phyloP scores from a whole-genome alignment of 2,329 filamentous ascomycete species.

The Epichloe aotearoae region DNA sequence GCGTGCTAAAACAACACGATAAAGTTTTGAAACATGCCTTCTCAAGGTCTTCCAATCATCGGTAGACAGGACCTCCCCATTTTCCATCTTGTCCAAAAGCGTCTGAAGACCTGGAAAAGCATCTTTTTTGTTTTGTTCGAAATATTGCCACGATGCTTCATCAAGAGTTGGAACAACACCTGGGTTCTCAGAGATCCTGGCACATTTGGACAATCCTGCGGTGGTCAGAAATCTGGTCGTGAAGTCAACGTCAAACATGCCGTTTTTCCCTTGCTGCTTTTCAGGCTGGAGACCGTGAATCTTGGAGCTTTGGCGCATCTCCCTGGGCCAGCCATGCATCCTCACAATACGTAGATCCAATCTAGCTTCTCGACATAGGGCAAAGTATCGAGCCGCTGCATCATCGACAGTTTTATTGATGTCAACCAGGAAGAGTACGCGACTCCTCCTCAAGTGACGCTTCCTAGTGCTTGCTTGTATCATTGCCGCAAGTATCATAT shows the following conservation, averaged over 20 bases:
- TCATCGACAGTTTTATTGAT: slow-evolving; percentile 35
- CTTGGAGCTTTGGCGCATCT: slow-evolving; percentile 19
- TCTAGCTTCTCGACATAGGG: slow-evolving; percentile 22
- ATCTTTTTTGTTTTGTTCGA: slow-evolving; percentile 17
- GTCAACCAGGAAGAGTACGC: slow-evolving; percentile 32
- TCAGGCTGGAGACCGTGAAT: slow-evolving; percentile 11
- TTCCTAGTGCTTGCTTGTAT: slow-evolving; percentile 19
- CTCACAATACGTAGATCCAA: slow-evolving; percentile 22
- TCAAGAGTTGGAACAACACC: slow-evolving; percentile 26
- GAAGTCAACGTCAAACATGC: slow-evolving; percentile 16
- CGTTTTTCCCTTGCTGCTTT: background rate
- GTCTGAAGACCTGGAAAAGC: slow-evolving; percentile 22
- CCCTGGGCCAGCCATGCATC: slow-evolving; percentile 28
- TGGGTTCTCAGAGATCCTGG: slow-evolving; percentile 5
- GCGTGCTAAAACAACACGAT: slow-evolving; percentile 22
- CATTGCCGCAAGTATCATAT: slow-evolving; percentile 26
- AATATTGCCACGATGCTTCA: slow-evolving; percentile 29
- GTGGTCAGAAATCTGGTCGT: slow-evolving; percentile 21
- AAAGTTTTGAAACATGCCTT: slow-evolving; percentile 21
- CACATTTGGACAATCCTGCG: slow-evolving; percentile 11
- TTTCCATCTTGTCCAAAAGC: slow-evolving; percentile 21
- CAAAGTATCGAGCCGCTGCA: slow-evolving; percentile 27
- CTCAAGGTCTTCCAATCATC: slow-evolving; percentile 19
- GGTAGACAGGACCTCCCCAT: slow-evolving; percentile 12
- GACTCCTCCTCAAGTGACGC: slow-evolving; percentile 13